Evolutionary conservation across 169 alveolate genomes (phyloP), one percentile per base, ranked within the genome.

Genomic region (Plasmodium chabaudi): DNA sequence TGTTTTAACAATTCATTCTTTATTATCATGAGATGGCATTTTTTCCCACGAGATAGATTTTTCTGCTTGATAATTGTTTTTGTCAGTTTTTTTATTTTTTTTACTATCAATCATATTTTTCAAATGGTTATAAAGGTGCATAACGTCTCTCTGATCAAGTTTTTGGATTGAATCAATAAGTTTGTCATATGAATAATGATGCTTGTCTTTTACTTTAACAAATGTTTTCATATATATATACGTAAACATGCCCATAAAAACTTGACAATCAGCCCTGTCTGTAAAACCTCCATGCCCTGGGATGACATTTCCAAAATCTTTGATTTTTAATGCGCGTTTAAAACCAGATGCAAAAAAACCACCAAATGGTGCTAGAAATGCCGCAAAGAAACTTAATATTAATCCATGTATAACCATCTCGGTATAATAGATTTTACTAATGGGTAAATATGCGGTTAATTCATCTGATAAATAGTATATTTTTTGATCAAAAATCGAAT

Each of bases 251-350:
- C 97, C 97, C 95, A 96, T 97, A 61, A 97, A 64, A 55, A 97
- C 88, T 92, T 98, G 99, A 71, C 99, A 99, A 95, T 99, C 99
- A 94, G 98, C 97, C 69, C 99, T 95, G 88, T 99, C 99, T 19
- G 99, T 98, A 34, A 98, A 91, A 9, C 99, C 99, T 0, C 99
- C 99, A 93, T 99, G 99, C 10, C 99, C 99, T 39, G 99, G 99
- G 44, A 99, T 99, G 19, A 98, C 79, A 53, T 97, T 97, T 6
- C 99, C 99, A 89, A 99, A 99, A 94, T 98, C 99, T 95, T 99
- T 99, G 55, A 99, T 97, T 72, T 96, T 96, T 47, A 98, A 93
- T 21, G 99, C 99, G 89, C 99, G 95, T 94, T 99, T 99, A 89
- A 99, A 95, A n/a, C 99, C 99, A 1, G 99, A 97, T 9, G 99